Percentiles rank a stretch among this genome's conserved stretches.
Evolutionary conservation across 2,329 filamentous ascomycete species (phyloP).

Genomic region (Diaporthe vaccinii): DNA sequence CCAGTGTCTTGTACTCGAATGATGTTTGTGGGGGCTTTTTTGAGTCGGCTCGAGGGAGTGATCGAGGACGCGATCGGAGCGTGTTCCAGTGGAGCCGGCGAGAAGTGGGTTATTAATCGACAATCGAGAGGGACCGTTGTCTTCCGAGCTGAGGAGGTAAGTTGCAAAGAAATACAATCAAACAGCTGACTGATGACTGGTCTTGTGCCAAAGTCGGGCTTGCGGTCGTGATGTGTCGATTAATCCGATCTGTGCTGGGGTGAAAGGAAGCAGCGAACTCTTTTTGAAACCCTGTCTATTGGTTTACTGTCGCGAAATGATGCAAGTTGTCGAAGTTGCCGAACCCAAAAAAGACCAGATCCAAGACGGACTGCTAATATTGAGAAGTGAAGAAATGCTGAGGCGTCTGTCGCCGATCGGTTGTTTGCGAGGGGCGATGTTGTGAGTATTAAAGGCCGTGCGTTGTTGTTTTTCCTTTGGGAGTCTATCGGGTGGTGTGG

Average conservation of each 20-base stretch:
- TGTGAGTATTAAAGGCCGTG: slow-evolving; percentile 24
- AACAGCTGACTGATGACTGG: slow-evolving; percentile 32
- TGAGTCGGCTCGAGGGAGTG: slow-evolving; percentile 3
- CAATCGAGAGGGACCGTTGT: neutral
- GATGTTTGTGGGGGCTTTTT: neutral
- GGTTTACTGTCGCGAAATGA: slow-evolving; percentile 34
- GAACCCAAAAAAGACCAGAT: slow-evolving; percentile 28
- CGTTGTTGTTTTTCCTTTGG: slow-evolving; percentile 6
- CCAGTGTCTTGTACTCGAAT: slow-evolving; percentile 86
- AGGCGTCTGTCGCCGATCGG: slow-evolving; percentile 8
- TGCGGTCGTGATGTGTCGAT: slow-evolving; percentile 24
- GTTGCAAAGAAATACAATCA: slow-evolving; percentile 35
- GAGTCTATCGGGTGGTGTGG: slow-evolving; percentile 24
- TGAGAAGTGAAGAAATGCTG: slow-evolving; percentile 36
- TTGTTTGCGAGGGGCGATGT: slow-evolving; percentile 9
- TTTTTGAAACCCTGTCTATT: slow-evolving; percentile 24
- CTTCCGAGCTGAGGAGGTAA: neutral
- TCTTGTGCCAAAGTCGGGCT: slow-evolving; percentile 26
- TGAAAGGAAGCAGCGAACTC: neutral
- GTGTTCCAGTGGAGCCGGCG: slow-evolving; percentile 1
- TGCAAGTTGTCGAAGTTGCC: slow-evolving; percentile 33
- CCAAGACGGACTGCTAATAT: slow-evolving; percentile 28
- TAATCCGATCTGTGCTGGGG: slow-evolving; percentile 35
- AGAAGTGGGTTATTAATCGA: neutral
- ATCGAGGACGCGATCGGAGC: slow-evolving; percentile 14